Evolutionary conservation across 1,139 yeast species (phyloP).

Genomic region (Meyerozyma elateridarum): DNA sequence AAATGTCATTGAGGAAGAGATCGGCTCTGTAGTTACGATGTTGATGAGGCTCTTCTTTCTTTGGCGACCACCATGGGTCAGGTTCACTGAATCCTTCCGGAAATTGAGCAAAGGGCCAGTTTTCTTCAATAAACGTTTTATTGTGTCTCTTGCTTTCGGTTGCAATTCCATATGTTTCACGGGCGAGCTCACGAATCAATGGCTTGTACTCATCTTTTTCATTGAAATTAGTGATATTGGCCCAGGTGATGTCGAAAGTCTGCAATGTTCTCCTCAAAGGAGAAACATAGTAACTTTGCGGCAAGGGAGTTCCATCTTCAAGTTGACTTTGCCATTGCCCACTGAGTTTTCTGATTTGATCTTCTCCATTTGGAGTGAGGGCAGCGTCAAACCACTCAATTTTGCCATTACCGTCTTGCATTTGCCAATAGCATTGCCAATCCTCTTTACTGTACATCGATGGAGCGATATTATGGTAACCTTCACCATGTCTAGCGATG

Average conservation of each 20-base stretch:
- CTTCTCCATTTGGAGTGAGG: slow-evolving; percentile 25
- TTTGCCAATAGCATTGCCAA: slow-evolving; percentile 34
- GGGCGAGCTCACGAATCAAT: slow-evolving; percentile 26
- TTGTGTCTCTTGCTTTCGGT: slow-evolving; percentile 32
- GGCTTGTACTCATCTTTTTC: slow-evolving; percentile 13
- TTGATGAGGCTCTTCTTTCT: slow-evolving; percentile 21
- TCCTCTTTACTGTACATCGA: slow-evolving; percentile 13
- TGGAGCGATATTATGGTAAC: slow-evolving; percentile 34
- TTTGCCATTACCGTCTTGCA: slow-evolving; percentile 25
- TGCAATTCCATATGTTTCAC: slow-evolving; percentile 37
- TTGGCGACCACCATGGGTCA: slow-evolving; percentile 26
- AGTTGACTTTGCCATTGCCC: slow-evolving; percentile 18
- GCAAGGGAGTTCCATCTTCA: slow-evolving; percentile 20
- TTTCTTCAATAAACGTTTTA: slow-evolving; percentile 19
- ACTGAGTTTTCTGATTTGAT: slow-evolving; percentile 18
- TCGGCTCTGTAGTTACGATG: slow-evolving; percentile 27
- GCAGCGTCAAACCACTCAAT: slow-evolving; percentile 36
- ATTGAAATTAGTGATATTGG: slow-evolving; percentile 10
- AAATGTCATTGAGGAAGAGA: slow-evolving; percentile 27
- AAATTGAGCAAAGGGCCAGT: slow-evolving; percentile 24
- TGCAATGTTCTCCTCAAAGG: slow-evolving; percentile 33
- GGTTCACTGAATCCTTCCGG: slow-evolving; percentile 25
- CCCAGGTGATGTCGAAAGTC: slow-evolving; percentile 31
- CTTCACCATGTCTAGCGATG: slow-evolving; percentile 40
- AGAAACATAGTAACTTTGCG: slow-evolving; percentile 28